Evolutionary conservation across 202 grass and related monocot genomes (phyloP).

Genomic region (Panicum hallii): DNA sequence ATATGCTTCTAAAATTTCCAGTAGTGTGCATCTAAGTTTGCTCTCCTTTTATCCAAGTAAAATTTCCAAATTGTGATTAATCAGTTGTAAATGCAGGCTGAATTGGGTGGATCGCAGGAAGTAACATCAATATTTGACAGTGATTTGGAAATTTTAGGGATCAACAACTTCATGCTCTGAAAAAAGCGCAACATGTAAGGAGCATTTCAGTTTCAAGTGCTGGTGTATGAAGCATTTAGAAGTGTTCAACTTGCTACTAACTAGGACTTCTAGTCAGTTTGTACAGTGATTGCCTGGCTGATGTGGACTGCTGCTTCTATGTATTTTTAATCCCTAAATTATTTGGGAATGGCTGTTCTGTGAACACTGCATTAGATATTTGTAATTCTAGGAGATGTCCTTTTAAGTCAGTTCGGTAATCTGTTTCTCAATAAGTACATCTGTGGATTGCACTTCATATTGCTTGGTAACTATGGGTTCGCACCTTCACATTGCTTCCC

Average conservation of each 20-base stretch:
- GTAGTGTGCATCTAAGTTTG: slow-evolving; percentile 8
- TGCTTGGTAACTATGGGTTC: not conserved
- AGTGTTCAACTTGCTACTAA: slow-evolving; percentile 12
- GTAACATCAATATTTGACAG: slow-evolving; percentile 56
- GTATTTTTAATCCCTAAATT: slow-evolving; percentile 21
- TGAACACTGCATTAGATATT: not conserved
- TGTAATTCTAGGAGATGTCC: not conserved
- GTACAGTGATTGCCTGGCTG: slow-evolving; percentile 23
- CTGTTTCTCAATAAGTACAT: not conserved
- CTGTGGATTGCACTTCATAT: not conserved
- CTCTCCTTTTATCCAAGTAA: not conserved
- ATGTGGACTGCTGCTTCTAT: slow-evolving; percentile 38
- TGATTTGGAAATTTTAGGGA: slow-evolving; percentile 58
- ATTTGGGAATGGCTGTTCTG: slow-evolving; percentile 20
- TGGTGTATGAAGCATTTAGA: slow-evolving; percentile 26
- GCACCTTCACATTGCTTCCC: too few species aligned
- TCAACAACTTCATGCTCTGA: slow-evolving; percentile 57
- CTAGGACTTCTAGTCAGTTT: slow-evolving; percentile 22
- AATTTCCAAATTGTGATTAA: slow-evolving; percentile 39
- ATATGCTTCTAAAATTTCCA: not conserved
- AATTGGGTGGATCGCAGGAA: slow-evolving; percentile 58
- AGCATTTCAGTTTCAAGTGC: not conserved
- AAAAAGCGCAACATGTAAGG: not conserved
- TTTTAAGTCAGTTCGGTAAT: not conserved
- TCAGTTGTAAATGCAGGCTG: slow-evolving; percentile 59